Base-by-base conservation (phyloP, 1,284 basidiomycete species). In the Laetiporus sulphureus region DNA sequence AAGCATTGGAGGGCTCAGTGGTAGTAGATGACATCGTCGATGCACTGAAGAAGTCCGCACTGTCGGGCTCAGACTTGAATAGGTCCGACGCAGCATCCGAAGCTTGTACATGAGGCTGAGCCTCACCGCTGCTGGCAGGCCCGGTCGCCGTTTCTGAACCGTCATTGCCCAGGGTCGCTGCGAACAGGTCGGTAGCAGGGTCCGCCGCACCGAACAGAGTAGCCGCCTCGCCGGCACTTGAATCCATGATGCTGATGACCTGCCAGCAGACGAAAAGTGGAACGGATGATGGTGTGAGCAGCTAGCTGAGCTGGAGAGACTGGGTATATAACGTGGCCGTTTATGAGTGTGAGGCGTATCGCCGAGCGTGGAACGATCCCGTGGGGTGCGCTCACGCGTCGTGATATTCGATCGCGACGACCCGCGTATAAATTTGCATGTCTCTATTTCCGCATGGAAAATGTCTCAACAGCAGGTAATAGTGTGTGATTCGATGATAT, bases 121-220 rank as follows among this genome's bases (percentile, higher is more conserved):
- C 29, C 36, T 36, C 50, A 56, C 52, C 52, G 54, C 56, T 42
- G 41, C 47, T 44, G 3, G 40, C 36, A 33, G 32, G 36, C 23
- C 32, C 34, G 19, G 34, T 42, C 31, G 32, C 46, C 40, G 43
- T 34, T 42, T 52, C 41, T 25, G 40, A 56, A 41, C 63, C 60
- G 45, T 58, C 50, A 50, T 59, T 63, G 32, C 76, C 80, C 45
- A 82, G 69, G 43, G 71, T 49, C 37, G 47, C 64, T 45, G 80
- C 72, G 63, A 87, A 87, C 32, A 76, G 77, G 64, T 86, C 83
- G 27, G 71, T 68, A 18, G 67, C 65, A 42, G 73, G 55, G 57
- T 85, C 67, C 20, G 77, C 72, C 33, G 73, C 63, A 40, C 77
- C 81, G 66, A 89, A 89, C 33, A 88, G 77, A 44, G 82, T 77